Base-by-base conservation (phyloP, 495 filamentous ascomycete species). In the Lasiosphaeris hirsuta region DNA sequence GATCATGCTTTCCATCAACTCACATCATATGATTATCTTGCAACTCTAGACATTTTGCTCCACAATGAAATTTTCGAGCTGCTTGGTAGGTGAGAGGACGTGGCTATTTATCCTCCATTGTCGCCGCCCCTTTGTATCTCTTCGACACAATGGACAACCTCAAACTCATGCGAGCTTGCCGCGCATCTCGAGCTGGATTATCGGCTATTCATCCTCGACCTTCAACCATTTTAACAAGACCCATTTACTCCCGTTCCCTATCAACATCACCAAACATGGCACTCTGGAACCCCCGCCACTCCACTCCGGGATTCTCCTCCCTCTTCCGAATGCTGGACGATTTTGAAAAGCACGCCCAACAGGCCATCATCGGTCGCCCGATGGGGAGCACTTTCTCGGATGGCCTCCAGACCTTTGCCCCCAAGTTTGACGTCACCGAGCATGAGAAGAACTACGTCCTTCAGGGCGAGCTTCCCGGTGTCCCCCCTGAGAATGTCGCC, bases 401-500 rank as follows among this genome's bases (percentile, higher is more conserved):
- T 7, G 2, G 35, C 34, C n/a, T 45, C 2, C 7, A 45, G 23
- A 53, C 52, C 41, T 63, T 68, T 55, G 39, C 51, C 7, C 67
- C 69, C 59, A 66, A 84, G 61, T 96, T 97, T 74, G 93, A 97
- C 67, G 80, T 96, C 41, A 79, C 81, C 58, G 91, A 96, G 74
- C 69, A 77, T 3, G 77, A 81, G 13, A 72, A 85, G 13, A 70
- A 69, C 56, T 97, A 93, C 70, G 79, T 88, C 55, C 85, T 97
- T 3, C 86, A 95, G 62, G 92, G 92, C 62, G 93, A 97, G 69
- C 81, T 96, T 0, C 92, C 93, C 0, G 93, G 93, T 42, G 79
- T 93, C 43, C 80, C 89, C 43, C 88, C 90, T 66, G 82, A 87
- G 59, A 81, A 95, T 63, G 75, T 96, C 58, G 75, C 84, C 36